These are phyloP conservation scores for Auxenochlorella protothecoides DNA, from an alignment of 139 green algal species.

Conservation along the genomic window DNA sequence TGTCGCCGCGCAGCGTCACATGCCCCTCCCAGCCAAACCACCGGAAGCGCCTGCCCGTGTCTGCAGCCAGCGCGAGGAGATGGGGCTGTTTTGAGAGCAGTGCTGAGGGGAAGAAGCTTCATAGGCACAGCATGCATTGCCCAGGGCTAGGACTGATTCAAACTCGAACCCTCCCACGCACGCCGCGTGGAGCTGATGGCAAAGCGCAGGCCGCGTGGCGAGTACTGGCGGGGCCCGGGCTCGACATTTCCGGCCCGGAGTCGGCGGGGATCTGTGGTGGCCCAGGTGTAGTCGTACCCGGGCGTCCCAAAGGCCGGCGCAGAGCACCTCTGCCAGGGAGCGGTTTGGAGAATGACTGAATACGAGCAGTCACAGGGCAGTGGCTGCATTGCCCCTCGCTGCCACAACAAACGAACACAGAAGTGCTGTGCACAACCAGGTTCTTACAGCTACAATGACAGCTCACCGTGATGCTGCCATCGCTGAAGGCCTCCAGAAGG, in stretches of 20 bases:
- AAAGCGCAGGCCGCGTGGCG: neutral
- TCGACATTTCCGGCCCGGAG: neutral
- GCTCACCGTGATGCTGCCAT: neutral
- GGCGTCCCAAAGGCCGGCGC: neutral
- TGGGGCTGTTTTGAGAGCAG: too few species aligned
- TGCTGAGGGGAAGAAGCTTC: too few species aligned
- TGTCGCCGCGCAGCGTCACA: constrained; percentile 4
- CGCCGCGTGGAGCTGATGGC: neutral
- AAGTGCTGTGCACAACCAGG: too few species aligned
- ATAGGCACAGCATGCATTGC: too few species aligned
- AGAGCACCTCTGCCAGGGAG: neutral
- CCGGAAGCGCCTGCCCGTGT: constrained; percentile 4
- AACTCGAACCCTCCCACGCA: too few species aligned
- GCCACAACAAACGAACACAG: too few species aligned
- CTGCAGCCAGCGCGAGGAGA: neutral
- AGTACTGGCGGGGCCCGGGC: neutral
- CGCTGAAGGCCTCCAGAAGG: constrained; percentile 8
- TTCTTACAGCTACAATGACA: too few species aligned
- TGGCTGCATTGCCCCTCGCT: too few species aligned
- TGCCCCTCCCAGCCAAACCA: constrained; percentile 24
- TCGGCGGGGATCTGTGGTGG: neutral
- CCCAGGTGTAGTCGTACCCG: constrained; percentile 2
- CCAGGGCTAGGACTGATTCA: too few species aligned
- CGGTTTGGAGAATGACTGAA: too few species aligned
- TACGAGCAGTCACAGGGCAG: too few species aligned